These are phyloP conservation scores for Edaphochlamys debaryana DNA, from an alignment of 139 green algal species.

Conservation along the genomic window DNA sequence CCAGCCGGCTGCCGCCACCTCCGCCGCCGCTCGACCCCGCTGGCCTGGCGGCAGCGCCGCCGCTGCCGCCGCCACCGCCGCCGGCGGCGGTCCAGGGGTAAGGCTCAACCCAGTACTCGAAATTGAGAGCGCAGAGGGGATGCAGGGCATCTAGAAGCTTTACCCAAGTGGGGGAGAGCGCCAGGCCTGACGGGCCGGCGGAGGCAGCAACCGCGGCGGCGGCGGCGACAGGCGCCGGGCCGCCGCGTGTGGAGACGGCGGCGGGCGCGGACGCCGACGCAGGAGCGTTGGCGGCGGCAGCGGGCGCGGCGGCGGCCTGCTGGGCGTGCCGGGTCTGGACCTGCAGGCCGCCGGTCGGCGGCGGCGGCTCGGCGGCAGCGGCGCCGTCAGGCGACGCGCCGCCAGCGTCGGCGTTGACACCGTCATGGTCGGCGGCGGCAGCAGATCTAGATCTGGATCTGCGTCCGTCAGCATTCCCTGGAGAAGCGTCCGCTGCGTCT, in stretches of 20 bases:
- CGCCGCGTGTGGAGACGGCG: neutral
- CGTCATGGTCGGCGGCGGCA: no score
- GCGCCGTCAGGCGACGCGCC: neutral
- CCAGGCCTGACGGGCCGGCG: neutral
- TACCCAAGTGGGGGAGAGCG: neutral
- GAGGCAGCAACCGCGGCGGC: neutral
- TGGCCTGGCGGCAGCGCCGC: no score
- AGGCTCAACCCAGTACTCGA: conserved; percentile 34
- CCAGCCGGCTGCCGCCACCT: neutral
- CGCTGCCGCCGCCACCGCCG: neutral
- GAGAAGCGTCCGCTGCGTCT: no score
- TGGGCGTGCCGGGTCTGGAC: neutral
- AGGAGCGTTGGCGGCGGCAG: neutral
- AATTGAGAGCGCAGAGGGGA: conserved; percentile 24
- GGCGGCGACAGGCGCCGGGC: neutral
- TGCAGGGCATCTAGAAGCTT: conserved; percentile 10
- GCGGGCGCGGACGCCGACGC: neutral
- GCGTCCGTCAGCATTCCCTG: no score
- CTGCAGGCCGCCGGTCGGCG: neutral
- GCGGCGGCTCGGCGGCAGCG: neutral
- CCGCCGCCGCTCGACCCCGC: no score
- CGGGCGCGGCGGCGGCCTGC: neutral
- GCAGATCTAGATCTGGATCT: no score
- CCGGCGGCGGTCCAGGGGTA: neutral
- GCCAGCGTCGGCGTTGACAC: no score